Conservation (phyloP, 106 monocot species). For the Amphibolis antarctica region DNA sequence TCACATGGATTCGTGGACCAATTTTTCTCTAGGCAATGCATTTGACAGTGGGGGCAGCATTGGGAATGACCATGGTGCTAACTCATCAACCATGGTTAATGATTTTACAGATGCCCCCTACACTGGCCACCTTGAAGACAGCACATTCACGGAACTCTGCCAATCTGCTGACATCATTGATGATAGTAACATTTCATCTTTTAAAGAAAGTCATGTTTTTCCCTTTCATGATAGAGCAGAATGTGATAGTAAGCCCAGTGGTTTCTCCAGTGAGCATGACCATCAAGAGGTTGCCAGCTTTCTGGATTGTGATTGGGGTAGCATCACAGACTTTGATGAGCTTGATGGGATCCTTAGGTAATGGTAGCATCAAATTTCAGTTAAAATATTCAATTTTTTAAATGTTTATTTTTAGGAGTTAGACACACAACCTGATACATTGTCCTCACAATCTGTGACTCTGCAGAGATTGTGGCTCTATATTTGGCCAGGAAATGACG, state of each 20-base stretch:
- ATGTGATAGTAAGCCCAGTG: conserved; percentile 1
- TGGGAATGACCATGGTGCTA: neutral
- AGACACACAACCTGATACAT: neutral
- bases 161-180: neutral
- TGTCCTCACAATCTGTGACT: conserved; percentile 5
- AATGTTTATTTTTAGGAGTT: neutral
- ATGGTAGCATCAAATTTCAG: conserved; percentile 3
- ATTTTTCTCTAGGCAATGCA: conserved; percentile 30
- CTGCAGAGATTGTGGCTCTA: conserved; percentile 18
- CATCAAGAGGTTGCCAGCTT: conserved; percentile 11
- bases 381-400: neutral
- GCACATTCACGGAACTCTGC: conserved; percentile 7
- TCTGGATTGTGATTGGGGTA: conserved; percentile 27
- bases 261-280: conserved; percentile 6
- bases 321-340: conserved; percentile 22
- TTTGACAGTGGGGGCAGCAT: neutral
- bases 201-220: conserved; percentile 1
- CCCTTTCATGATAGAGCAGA: neutral
- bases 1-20: conserved; percentile 65
- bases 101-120: neutral
- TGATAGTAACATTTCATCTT: conserved; percentile 1
- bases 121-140: neutral
- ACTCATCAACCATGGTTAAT: conserved; percentile 2
- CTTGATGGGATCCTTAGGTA: conserved; percentile 27
- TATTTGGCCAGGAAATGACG: conserved; percentile 28